These are phyloP conservation scores for Aspergillus cristatus DNA, from an alignment of 495 filamentous ascomycete species.

Conservation along the genomic window DNA sequence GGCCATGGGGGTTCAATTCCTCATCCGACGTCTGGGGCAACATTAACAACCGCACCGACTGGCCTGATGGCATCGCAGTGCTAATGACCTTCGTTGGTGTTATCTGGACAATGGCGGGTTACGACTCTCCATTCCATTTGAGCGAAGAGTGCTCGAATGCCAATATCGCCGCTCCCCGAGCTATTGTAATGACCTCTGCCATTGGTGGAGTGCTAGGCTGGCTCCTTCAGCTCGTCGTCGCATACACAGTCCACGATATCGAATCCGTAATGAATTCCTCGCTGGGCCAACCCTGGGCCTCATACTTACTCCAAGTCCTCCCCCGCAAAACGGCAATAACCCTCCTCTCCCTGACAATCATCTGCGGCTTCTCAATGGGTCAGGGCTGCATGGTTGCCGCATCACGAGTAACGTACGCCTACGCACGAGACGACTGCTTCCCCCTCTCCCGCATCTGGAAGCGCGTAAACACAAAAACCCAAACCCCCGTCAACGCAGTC, in stretches of 20 bases:
- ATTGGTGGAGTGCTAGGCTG: conserved; percentile 64
- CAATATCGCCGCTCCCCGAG: conserved; percentile 61
- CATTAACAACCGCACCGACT: conserved; percentile 62
- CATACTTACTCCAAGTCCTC: conserved; percentile 63
- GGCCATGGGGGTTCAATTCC: conserved; percentile 51
- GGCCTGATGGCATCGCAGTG: conserved; percentile 59
- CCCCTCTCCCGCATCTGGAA: conserved; percentile 56
- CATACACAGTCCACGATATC: conserved; percentile 71
- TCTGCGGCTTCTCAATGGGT: conserved; percentile 73
- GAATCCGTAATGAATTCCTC: conserved; percentile 49
- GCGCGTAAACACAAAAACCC: conserved; percentile 53
- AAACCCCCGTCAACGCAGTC: conserved; percentile 71
- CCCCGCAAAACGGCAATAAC: conserved; percentile 56
- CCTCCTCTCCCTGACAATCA: conserved; percentile 60
- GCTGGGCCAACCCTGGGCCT: conserved; percentile 68
- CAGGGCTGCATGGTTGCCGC: conserved; percentile 80
- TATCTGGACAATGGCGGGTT: conserved; percentile 61
- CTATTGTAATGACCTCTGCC: conserved; percentile 64
- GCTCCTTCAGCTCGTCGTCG: conserved; percentile 68
- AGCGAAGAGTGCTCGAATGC: conserved; percentile 74
- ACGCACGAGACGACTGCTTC: conserved; percentile 72
- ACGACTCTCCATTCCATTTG: conserved; percentile 69
- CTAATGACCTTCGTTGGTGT: conserved; percentile 66
- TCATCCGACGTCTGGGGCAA: conserved; percentile 58
- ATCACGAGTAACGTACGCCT: conserved; percentile 69